Evolutionary conservation across 345 rosid species (phyloP).

Genomic region (Rhodomyrtus tomentosa): DNA sequence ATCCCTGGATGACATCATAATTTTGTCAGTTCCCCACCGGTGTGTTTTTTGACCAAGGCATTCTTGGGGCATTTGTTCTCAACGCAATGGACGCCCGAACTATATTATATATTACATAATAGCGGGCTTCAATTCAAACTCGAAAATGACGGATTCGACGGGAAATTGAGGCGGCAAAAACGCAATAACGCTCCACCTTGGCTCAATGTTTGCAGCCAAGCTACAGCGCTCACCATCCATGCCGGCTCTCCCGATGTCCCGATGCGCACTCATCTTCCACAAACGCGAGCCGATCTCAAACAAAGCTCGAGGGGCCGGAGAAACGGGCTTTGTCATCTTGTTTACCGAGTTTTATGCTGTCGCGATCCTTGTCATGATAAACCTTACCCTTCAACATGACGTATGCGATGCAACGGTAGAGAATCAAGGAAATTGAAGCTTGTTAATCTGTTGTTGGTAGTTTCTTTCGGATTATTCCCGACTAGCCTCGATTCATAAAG

Average conservation of each 20-base stretch:
- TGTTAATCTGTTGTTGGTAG: neutral
- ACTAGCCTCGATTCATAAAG: neutral
- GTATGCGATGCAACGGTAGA: too few relatives aligned
- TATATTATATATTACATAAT: neutral
- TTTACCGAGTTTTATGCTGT: neutral
- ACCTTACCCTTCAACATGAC: neutral
- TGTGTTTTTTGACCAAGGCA: neutral
- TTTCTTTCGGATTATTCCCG: neutral
- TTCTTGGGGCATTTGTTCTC: neutral
- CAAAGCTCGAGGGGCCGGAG: neutral
- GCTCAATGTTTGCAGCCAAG: neutral
- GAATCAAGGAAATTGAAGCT: neutral
- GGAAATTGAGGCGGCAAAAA: neutral
- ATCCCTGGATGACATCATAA: too few relatives aligned
- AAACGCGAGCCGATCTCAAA: neutral
- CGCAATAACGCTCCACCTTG: neutral
- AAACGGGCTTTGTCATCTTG: neutral
- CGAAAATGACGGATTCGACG: neutral
- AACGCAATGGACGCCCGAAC: neutral
- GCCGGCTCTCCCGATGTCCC: neutral
- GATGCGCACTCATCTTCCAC: neutral
- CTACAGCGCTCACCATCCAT: neutral
- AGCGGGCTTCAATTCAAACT: too few relatives aligned
- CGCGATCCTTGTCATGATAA: neutral
- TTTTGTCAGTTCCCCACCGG: too few relatives aligned